Evolutionary conservation across 306 rosid genomes (phyloP), one percentile per base, ranked within the genome.

Genomic region (Parietaria judaica): DNA sequence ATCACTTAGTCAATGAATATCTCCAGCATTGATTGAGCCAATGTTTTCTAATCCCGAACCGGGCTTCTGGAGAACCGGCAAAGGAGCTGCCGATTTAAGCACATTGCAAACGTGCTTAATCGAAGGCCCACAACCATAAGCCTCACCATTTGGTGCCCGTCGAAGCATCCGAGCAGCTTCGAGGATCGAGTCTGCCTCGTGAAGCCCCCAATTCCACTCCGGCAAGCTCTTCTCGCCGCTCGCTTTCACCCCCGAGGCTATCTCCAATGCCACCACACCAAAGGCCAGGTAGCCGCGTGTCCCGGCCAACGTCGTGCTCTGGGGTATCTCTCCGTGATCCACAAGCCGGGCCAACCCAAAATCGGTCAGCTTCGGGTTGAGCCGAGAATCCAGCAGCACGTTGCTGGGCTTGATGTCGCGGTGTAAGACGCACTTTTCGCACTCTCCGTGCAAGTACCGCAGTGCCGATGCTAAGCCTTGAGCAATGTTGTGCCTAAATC

Each of bases 181-280:
- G 2, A 69, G 48, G 16, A 69, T 50, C 34, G 10, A 44, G 12
- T 66, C 66, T 4, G 2, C 51, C 6, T 71, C 63, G 61, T 70
- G 52, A 2, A 76, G 72, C 56, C 10, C 55, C 79, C 81, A 69
- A 44, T 69, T 74, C 81, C 84, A 70, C 14, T 63, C 74, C 17
- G 76, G 74, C 58, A 72, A 56, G 11, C 5, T 12, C 61, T 16
- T 6, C n/a, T 38, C 0, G 54, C 62, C 38, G 0, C 15, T 56
- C 13, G 74, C 58, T 68, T 61, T 80, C 71, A 76, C 78, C 34
- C 89, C 84, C 36, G 74, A 61, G 0, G 82, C 82, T 16, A 80
- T 71, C 58, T 80, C 90, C 63, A 80, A 69, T 12, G 71, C 56
- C 7, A 83, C 79, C 6, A 83, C 45, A 0, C 89, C 83, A 9